Evolutionary conservation across 1,139 yeast genomes (phyloP).

Genomic region (Diutina scorzettiae): DNA sequence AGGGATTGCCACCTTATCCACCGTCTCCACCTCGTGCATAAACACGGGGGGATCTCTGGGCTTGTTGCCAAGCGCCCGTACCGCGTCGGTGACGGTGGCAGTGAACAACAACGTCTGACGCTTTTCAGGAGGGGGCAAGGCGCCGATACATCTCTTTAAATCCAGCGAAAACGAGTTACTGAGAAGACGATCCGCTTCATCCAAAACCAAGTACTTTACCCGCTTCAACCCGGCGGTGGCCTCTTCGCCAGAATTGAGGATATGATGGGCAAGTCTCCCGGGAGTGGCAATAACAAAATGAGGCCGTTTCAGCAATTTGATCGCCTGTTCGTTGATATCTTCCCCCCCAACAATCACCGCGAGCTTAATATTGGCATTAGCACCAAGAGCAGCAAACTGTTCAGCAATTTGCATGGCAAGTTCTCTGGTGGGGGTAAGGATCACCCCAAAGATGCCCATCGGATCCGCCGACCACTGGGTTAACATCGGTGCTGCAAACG

Average conservation of each 20-base stretch:
- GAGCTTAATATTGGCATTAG: slow-evolving; percentile 73
- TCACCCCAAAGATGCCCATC: slow-evolving; percentile 77
- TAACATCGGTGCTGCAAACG: slow-evolving; percentile 94
- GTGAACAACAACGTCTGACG: slow-evolving; percentile 89
- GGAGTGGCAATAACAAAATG: slow-evolving; percentile 97
- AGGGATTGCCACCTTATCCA: slow-evolving; percentile 70
- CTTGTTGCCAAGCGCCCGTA: slow-evolving; percentile 62
- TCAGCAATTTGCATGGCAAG: slow-evolving; percentile 94
- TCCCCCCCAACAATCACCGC: slow-evolving; percentile 90
- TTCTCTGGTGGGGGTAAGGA: slow-evolving; percentile 92
- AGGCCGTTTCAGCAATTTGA: slow-evolving; percentile 71
- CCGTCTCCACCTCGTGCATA: slow-evolving; percentile 69
- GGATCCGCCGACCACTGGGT: slow-evolving; percentile 95
- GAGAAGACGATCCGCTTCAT: slow-evolving; percentile 90
- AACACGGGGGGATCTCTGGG: slow-evolving; percentile 55
- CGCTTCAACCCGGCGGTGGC: slow-evolving; percentile 69
- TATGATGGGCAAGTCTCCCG: slow-evolving; percentile 91
- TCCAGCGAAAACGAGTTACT: slow-evolving; percentile 79
- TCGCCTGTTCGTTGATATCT: slow-evolving; percentile 78
- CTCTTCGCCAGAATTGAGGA: slow-evolving; percentile 80
- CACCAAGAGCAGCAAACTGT: slow-evolving; percentile 88
- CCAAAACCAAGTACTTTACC: slow-evolving; percentile 72
- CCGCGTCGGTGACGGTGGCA: slow-evolving; percentile 93
- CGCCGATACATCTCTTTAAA: slow-evolving; percentile 55
- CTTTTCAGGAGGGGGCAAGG: slow-evolving; percentile 55